These are phyloP conservation scores for Linderina pennispora DNA, from an alignment of 192 early-diverging fungal species.

Conservation along the genomic window DNA sequence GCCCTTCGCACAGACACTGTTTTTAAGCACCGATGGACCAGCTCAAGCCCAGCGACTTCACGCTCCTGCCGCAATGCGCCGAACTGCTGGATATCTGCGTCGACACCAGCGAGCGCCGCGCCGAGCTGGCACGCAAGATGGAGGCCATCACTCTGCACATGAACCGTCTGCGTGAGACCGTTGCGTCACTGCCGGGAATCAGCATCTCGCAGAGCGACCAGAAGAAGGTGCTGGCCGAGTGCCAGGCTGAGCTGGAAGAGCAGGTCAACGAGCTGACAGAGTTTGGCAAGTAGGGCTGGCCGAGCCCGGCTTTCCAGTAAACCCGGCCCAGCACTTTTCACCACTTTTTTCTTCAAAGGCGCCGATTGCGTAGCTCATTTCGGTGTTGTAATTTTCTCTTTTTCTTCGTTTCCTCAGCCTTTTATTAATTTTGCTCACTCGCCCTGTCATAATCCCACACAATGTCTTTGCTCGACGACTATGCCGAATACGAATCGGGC, in stretches of 20 bases:
- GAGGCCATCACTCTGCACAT: conserved; percentile 35
- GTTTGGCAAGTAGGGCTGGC: conserved; percentile 9
- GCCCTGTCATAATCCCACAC: no score
- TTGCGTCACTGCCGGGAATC: conserved; percentile 37
- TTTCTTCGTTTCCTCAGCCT: conserved; percentile 1
- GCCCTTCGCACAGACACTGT: neutral
- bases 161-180: conserved; percentile 15
- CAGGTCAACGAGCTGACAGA: conserved; percentile 22
- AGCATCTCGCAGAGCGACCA: conserved; percentile 42
- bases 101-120: conserved; percentile 29
- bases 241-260: conserved; percentile 21
- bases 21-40: conserved; percentile 15
- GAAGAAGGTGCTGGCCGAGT: conserved; percentile 39
- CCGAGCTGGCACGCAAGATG: conserved; percentile 36
- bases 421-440: conserved; percentile 2
- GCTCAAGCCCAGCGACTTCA: conserved; percentile 40
- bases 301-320: neutral
- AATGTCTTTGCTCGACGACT: conserved; percentile 48
- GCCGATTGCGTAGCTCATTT: no score
- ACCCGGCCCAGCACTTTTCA: no score
- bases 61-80: conserved; percentile 35
- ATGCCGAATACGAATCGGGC: conserved; percentile 35
- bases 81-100: conserved; percentile 36
- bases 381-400: neutral
- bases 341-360: neutral